Percentiles rank a stretch among this genome's conserved stretches.
These are phyloP conservation scores for Logfia minima DNA, from an alignment of 129 eudicot species.

Conservation along the genomic window DNA sequence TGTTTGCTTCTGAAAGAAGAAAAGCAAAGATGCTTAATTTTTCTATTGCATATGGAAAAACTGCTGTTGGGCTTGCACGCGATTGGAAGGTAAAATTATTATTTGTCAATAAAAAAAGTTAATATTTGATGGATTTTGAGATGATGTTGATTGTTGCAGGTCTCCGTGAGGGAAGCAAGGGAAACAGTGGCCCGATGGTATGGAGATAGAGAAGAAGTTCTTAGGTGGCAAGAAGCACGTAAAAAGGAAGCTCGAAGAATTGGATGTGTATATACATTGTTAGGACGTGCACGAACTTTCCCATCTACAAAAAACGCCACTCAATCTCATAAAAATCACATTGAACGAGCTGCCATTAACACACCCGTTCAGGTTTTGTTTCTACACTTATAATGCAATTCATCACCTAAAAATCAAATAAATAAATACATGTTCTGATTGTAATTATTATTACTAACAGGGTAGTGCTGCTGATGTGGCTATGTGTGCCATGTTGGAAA, in stretches of 20 bases:
- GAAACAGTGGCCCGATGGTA: constrained; percentile 93
- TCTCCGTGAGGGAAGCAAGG: constrained; percentile 77
- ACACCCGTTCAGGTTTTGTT: constrained; percentile 91
- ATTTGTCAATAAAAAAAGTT: background rate
- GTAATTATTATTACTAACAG: constrained; percentile 33
- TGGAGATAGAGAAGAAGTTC: constrained; percentile 83
- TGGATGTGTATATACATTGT: constrained; percentile 65
- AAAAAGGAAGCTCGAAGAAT: constrained; percentile 60
- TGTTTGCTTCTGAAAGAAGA: constrained; percentile 92
- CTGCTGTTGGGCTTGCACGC: constrained; percentile 80
- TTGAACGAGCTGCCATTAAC: constrained; percentile 98
- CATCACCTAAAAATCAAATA: background rate
- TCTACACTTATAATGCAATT: background rate
- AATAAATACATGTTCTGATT: background rate
- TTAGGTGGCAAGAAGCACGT: constrained; percentile 77
- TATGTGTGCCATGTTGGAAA: constrained; percentile 97
- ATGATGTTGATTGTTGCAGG: constrained; percentile 43
- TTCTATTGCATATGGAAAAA: constrained; percentile 97
- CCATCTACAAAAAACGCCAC: constrained; percentile 53
- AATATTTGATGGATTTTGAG: background rate
- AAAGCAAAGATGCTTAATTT: constrained; percentile 97
- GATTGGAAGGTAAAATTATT: constrained; percentile 77
- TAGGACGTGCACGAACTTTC: constrained; percentile 84
- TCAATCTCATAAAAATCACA: constrained; percentile 55
- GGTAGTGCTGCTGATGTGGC: constrained; percentile 99